phyloP scores from a whole-genome alignment of 257 asterid genomes.

The Dorcoceras hygrometricum region DNA sequence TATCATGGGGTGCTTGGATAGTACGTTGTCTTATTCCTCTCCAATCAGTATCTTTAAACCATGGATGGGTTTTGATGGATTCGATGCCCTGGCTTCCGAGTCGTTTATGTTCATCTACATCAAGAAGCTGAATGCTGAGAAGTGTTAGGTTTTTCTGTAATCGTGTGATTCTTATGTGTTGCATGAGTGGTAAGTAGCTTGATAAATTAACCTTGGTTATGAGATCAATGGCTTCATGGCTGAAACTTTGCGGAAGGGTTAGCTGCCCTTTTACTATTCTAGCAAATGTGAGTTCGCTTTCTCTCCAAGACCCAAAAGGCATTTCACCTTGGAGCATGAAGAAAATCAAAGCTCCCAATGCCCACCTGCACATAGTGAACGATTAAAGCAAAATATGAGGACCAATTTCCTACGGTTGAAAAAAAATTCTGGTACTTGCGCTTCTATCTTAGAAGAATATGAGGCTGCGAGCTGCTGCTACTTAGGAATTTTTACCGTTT shows the following conservation, averaged over 20 bases:
- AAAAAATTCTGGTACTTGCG: neutral
- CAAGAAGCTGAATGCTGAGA: constrained; percentile 55
- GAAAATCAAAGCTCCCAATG: constrained; percentile 80
- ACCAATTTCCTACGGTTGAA: neutral
- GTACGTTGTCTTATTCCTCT: constrained; percentile 44
- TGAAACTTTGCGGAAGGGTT: constrained; percentile 64
- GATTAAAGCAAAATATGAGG: constrained; percentile 23
- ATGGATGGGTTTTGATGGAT: constrained; percentile 71
- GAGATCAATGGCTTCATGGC: constrained; percentile 72
- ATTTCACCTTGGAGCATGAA: constrained; percentile 93
- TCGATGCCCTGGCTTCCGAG: constrained; percentile 75
- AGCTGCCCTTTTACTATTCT: constrained; percentile 84
- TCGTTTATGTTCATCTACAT: constrained; percentile 74
- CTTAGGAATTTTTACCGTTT: too few relatives aligned
- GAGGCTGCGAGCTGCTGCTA: neutral
- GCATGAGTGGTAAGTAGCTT: constrained; percentile 6
- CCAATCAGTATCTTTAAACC: constrained; percentile 82
- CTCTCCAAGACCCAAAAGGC: constrained; percentile 99
- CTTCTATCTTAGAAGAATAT: neutral
- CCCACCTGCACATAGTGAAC: constrained; percentile 67
- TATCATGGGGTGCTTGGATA: constrained; percentile 52
- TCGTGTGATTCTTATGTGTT: neutral
- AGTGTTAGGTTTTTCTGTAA: constrained; percentile 20
- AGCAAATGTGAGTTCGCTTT: constrained; percentile 82
- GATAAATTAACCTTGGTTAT: constrained; percentile 60